These are phyloP conservation scores for Cytauxzoon felis DNA, from an alignment of 169 alveolate species.

Conservation along the genomic window DNA sequence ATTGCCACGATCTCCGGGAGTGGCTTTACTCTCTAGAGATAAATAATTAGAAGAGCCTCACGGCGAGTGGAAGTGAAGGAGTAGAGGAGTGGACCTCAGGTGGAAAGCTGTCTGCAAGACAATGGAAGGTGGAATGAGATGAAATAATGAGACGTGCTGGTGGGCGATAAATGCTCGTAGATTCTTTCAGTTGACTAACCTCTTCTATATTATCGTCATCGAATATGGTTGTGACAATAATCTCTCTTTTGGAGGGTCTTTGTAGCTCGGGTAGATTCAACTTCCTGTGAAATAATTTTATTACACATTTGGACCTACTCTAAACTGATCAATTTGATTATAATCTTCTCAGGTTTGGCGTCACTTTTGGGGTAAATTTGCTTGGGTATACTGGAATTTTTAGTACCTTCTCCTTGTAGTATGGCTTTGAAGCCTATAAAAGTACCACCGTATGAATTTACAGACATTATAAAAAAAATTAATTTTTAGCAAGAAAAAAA, in stretches of 20 bases:
- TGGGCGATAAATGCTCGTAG: too few relatives aligned
- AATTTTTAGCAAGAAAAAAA: neutral
- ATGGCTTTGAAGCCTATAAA: slow-evolving; percentile 59
- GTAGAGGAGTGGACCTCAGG: too few relatives aligned
- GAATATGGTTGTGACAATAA: slow-evolving; percentile 46
- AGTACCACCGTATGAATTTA: slow-evolving; percentile 60
- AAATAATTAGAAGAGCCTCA: too few relatives aligned
- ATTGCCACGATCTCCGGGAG: too few relatives aligned
- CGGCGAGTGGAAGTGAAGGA: too few relatives aligned
- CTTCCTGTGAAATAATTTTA: slow-evolving; percentile 1
- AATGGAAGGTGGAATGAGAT: too few relatives aligned
- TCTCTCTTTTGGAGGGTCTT: slow-evolving; percentile 18
- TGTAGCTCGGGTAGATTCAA: slow-evolving; percentile 35
- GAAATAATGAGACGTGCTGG: too few relatives aligned
- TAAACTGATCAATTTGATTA: slow-evolving; percentile 11
- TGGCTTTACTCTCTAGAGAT: too few relatives aligned
- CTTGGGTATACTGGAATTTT: neutral
- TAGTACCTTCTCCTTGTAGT: neutral
- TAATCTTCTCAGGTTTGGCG: slow-evolving; percentile 29
- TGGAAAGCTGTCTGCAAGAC: too few relatives aligned
- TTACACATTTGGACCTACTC: slow-evolving; percentile 23
- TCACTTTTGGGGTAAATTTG: neutral
- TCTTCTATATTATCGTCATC: slow-evolving; percentile 44
- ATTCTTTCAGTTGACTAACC: slow-evolving; percentile 23
- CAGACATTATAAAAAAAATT: slow-evolving; percentile 11